Base-by-base conservation (phyloP, 2,329 filamentous ascomycete genomes). In the Trichophyton mentagrophytes region DNA sequence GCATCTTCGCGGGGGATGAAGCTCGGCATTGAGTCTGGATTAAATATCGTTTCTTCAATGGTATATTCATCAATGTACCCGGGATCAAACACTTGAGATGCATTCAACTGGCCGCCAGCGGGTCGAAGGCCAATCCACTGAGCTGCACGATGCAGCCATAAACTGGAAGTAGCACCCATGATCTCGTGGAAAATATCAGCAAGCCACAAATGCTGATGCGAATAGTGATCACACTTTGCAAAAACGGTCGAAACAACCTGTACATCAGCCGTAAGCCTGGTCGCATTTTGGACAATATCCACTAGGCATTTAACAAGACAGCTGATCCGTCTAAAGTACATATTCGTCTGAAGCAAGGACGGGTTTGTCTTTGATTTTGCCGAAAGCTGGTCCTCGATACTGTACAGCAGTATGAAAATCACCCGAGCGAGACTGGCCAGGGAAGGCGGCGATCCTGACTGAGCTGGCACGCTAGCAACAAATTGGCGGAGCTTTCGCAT, bases 1-100 rank as follows among this genome's bases (percentile, higher is more conserved):
- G 84, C 85, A 65, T 91, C 81, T 61, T 93, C 88, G 3, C 77
- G 71, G 0, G 85, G 81, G 51, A 95, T 78, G 65, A 93, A 93
- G 1, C 79, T 77, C 0, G 89, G 89, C 74, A 93, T 84, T 64
- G 57, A 49, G 2, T 33, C 8, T 25, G 56, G 40, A 20, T 62
- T 80, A 79, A 53, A 86, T 83, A 62, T 88, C 82, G 17, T 58
- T 11, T 46, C 56, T 42, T 58, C 40, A 15, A 38, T 25, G 36
- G 56, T 42, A 58, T 58, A 58, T n/a, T 46, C 36, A 25, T 58
- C 22, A 17, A 42, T 22, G n/a, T 58, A 46, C 13, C 56, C 56
- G 13, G 36, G 56, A 59, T 59, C 20, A 9, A 44, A 57, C 22
- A 42, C 55, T 36, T 40, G 20, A 30, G 40, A n/a, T 1, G n/a